These are phyloP conservation scores for Trypanosoma avium DNA, from an alignment of 208 protist genomes.

Conservation along the genomic window DNA sequence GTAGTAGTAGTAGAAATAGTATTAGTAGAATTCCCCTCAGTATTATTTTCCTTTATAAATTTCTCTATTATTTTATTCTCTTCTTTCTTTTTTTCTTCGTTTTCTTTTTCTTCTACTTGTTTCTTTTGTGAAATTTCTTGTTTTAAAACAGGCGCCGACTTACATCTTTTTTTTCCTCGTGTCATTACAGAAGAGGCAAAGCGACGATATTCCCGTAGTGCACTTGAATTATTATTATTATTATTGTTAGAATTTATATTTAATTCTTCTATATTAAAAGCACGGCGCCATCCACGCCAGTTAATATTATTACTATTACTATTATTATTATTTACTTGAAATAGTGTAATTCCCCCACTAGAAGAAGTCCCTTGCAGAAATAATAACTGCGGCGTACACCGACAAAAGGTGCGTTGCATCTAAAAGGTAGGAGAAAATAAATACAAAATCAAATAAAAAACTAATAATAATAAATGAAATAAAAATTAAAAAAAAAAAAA, in stretches of 20 bases:
- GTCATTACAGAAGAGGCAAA: conserved; percentile 20
- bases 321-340: not conserved
- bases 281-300: not conserved
- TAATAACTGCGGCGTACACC: conserved; percentile 5
- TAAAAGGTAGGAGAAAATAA: conserved; percentile 8
- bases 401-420: conserved; percentile 14
- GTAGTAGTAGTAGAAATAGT: too few species aligned
- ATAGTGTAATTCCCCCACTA: too few species aligned
- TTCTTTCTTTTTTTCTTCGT: not conserved
- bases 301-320: not conserved
- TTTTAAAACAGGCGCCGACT: not conserved
- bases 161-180: not conserved
- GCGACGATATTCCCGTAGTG: conserved; percentile 6
- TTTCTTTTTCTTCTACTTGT: not conserved
- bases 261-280: too few species aligned
- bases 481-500: conserved; percentile 8
- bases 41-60: not conserved
- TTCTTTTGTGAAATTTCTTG: not conserved
- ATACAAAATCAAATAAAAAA: conserved; percentile 5
- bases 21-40: not conserved
- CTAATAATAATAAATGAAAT: not conserved
- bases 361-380: not conserved
- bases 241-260: not conserved
- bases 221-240: not conserved
- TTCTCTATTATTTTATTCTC: not conserved